These are phyloP conservation scores for Sporobolomyces roseus DNA, from an alignment of 768 basidiomycete genomes.

Conservation along the genomic window DNA sequence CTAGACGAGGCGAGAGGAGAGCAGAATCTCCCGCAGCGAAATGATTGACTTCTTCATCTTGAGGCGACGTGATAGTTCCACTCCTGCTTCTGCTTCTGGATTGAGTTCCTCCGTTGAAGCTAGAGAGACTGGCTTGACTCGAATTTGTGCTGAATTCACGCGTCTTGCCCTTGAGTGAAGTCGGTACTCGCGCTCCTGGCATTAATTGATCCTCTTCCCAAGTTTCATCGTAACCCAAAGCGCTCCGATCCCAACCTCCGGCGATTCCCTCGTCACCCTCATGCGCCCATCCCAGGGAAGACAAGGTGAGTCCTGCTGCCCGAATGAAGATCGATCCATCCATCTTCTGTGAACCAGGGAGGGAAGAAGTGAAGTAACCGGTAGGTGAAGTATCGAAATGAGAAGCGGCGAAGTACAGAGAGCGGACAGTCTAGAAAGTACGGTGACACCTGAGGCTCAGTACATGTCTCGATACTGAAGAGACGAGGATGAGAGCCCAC, in stretches of 20 bases:
- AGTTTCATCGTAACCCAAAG: slow-evolving; percentile 40
- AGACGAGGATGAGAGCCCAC: background rate
- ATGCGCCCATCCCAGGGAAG: slow-evolving; percentile 43
- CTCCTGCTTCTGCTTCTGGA: no score
- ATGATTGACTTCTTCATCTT: slow-evolving; percentile 6
- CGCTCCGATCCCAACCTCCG: slow-evolving; percentile 39
- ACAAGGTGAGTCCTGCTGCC: slow-evolving; percentile 39
- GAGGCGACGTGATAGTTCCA: background rate
- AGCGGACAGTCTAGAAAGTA: slow-evolving; percentile 30
- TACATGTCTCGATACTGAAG: background rate
- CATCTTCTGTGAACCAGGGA: slow-evolving; percentile 37
- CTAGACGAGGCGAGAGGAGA: slow-evolving; percentile 22
- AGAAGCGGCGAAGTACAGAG: slow-evolving; percentile 42
- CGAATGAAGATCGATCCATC: slow-evolving; percentile 44
- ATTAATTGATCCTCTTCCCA: slow-evolving; percentile 35
- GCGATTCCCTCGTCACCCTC: slow-evolving; percentile 33
- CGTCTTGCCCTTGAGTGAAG: slow-evolving; percentile 27
- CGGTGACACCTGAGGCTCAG: background rate
- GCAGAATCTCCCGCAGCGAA: slow-evolving; percentile 5
- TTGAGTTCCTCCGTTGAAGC: background rate
- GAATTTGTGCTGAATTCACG: background rate
- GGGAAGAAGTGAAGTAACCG: slow-evolving; percentile 25
- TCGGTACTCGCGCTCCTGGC: slow-evolving; percentile 12
- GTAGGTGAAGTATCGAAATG: slow-evolving; percentile 35
- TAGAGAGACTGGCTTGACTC: slow-evolving; percentile 10